phyloP scores from a whole-genome alignment of 2,329 filamentous ascomycete genomes.

The Alternaria triticina region DNA sequence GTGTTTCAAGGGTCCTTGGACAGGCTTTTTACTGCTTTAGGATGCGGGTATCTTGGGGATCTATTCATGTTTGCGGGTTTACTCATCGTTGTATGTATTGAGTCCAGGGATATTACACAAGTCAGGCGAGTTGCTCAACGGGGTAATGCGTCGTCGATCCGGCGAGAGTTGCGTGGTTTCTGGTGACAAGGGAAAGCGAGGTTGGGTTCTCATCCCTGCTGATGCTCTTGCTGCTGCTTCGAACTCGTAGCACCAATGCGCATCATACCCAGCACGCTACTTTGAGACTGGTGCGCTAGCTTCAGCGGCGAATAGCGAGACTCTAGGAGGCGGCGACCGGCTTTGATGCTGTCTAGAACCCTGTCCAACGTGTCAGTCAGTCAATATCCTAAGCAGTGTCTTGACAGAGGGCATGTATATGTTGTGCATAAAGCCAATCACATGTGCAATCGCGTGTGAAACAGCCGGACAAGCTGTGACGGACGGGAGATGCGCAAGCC shows the following conservation, averaged over 20 bases:
- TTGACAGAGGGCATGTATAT: background rate
- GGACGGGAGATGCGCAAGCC: background rate
- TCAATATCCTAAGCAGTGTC: background rate
- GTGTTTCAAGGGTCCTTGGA: background rate
- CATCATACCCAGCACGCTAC: conserved; percentile 30
- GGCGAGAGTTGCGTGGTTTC: background rate
- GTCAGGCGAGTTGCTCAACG: background rate
- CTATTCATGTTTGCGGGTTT: background rate
- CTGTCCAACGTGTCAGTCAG: conserved; percentile 52
- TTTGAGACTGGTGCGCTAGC: conserved; percentile 35
- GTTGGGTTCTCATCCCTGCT: conserved; percentile 14
- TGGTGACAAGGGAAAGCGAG: background rate
- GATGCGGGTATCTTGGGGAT: background rate
- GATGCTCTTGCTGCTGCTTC: conserved; percentile 11
- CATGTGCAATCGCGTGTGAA: background rate
- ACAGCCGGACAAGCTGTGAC: background rate
- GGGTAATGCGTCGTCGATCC: background rate
- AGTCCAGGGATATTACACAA: background rate
- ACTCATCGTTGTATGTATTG: background rate
- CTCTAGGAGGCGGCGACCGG: conserved; percentile 76
- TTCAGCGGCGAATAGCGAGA: conserved; percentile 64
- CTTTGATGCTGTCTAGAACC: conserved; percentile 83
- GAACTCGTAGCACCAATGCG: background rate
- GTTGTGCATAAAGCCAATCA: conserved; percentile 1
- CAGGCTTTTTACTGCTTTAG: background rate